These are phyloP conservation scores for Podosphaera fusca DNA, from an alignment of 2,329 filamentous ascomycete species.

Conservation along the genomic window DNA sequence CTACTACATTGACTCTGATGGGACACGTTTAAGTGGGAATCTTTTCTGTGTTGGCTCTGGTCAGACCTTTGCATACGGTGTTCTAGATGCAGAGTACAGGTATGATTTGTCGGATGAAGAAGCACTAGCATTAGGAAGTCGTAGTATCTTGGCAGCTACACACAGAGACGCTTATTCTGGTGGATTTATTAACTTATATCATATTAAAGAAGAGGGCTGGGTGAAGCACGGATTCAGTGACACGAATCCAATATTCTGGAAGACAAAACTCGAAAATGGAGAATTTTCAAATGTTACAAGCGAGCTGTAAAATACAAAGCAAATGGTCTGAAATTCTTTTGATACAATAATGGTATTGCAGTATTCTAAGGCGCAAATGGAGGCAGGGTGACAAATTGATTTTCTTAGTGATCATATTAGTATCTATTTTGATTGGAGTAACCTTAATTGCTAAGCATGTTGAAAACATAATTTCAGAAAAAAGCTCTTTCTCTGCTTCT, in stretches of 20 bases:
- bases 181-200: slow-evolving; percentile 96
- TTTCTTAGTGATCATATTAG: too few relatives aligned
- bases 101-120: slow-evolving; percentile 77
- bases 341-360: slow-evolving; percentile 4
- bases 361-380: too few relatives aligned
- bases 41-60: slow-evolving; percentile 95
- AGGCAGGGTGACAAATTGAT: too few relatives aligned
- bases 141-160: slow-evolving; percentile 87
- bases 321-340: slow-evolving; percentile 4
- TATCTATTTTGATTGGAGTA: too few relatives aligned
- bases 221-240: slow-evolving; percentile 96
- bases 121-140: slow-evolving; percentile 69
- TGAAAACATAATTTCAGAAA: too few relatives aligned
- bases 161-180: slow-evolving; percentile 97
- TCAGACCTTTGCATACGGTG: slow-evolving; percentile 96
- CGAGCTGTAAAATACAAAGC: slow-evolving; percentile 6
- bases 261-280: slow-evolving; percentile 94
- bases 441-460: too few relatives aligned
- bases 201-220: slow-evolving; percentile 97
- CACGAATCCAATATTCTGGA: slow-evolving; percentile 98
- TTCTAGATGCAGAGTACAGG: slow-evolving; percentile 82
- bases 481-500: too few relatives aligned
- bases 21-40: slow-evolving; percentile 77
- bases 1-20: slow-evolving; percentile 97
- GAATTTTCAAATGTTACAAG: slow-evolving; percentile 45